phyloP scores from a whole-genome alignment of 139 green algal genomes.

The Chlorella ohadii region DNA sequence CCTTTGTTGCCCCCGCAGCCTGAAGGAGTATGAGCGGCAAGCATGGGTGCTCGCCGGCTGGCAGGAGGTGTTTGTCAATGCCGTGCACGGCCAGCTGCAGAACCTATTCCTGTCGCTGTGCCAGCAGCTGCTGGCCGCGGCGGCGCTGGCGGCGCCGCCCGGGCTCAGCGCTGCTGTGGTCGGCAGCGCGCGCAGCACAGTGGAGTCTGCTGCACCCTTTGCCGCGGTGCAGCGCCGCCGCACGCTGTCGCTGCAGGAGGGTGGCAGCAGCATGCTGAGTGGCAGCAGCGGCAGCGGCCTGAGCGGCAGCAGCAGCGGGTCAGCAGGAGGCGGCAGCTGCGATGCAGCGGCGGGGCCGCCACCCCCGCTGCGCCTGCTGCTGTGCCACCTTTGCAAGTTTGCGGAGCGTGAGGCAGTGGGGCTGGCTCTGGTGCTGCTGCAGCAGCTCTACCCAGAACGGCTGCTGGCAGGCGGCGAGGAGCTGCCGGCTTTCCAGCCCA shows the following conservation, averaged over 20 bases:
- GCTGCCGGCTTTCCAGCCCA: conserved; percentile 70
- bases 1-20: conserved; percentile 28
- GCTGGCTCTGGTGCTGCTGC: conserved; percentile 70
- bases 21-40: conserved; percentile 65
- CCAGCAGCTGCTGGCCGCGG: conserved; percentile 33
- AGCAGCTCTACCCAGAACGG: conserved; percentile 56
- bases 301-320: not conserved
- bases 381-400: conserved; percentile 69
- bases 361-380: conserved; percentile 72
- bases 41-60: conserved; percentile 61
- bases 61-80: conserved; percentile 67
- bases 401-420: conserved; percentile 70
- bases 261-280: not conserved
- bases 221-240: conserved; percentile 11
- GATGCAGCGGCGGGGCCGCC: conserved; percentile 12
- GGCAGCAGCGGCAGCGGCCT: not conserved
- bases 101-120: conserved; percentile 63
- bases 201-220: conserved; percentile 21
- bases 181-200: conserved; percentile 17
- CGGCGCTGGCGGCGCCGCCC: not conserved
- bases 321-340: not conserved
- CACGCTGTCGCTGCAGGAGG: not conserved
- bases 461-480: conserved; percentile 49
- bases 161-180: not conserved
- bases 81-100: conserved; percentile 75